Evolutionary conservation across 2,329 filamentous ascomycete genomes (phyloP).

Genomic region (Ceratocystis diversiconidia): DNA sequence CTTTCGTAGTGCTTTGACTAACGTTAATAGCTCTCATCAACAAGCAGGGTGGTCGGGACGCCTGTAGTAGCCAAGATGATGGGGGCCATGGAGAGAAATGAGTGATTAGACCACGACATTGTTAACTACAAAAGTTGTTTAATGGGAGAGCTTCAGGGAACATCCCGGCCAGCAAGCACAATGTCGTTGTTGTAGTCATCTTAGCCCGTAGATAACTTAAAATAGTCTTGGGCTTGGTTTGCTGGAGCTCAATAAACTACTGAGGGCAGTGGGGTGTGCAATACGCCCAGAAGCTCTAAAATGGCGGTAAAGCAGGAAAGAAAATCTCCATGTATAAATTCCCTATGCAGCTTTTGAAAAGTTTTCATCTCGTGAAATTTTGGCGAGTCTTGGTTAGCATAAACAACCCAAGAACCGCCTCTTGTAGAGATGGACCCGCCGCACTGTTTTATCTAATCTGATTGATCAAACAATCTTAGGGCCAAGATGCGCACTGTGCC

Average conservation of each 20-base stretch:
- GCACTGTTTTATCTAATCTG: slow-evolving; percentile 15
- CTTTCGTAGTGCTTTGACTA: neutral
- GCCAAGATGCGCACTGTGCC: neutral
- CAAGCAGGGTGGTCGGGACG: neutral
- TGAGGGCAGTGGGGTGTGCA: neutral
- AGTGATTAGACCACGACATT: neutral
- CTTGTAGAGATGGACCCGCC: neutral
- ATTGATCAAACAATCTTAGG: slow-evolving; percentile 4
- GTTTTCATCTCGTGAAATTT: neutral
- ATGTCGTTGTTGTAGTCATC: slow-evolving; percentile 3
- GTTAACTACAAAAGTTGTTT: neutral
- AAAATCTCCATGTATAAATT: neutral
- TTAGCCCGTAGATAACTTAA: neutral
- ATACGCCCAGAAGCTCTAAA: neutral
- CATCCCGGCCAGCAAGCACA: slow-evolving; percentile 4
- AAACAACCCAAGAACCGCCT: neutral
- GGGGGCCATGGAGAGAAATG: neutral
- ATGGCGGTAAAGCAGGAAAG: neutral
- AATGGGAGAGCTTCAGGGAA: slow-evolving; percentile 6
- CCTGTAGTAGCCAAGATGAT: neutral
- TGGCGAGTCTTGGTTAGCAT: neutral
- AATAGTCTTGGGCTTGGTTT: neutral
- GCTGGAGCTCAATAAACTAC: neutral
- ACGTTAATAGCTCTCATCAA: neutral
- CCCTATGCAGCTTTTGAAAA: neutral